These are phyloP conservation scores for Tetrapisispora nanseiensis DNA, from an alignment of 805 yeast genomes.

Conservation along the genomic window DNA sequence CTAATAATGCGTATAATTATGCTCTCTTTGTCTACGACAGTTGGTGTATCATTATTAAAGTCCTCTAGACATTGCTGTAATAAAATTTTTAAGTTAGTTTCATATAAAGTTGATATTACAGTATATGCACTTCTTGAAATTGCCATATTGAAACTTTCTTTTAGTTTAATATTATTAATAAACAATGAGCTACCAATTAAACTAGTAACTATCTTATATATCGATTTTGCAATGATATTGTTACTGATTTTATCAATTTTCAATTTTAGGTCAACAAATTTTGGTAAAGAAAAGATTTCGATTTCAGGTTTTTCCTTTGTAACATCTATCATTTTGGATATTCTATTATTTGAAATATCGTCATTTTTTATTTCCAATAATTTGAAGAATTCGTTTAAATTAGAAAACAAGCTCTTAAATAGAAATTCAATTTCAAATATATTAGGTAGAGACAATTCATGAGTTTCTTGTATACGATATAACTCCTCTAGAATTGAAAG, in stretches of 20 bases:
- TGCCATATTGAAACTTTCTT: neutral
- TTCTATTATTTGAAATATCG: too few species aligned
- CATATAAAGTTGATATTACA: neutral
- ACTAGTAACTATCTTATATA: neutral
- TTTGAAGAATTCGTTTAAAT: neutral
- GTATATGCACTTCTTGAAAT: neutral
- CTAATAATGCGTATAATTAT: neutral
- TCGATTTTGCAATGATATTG: constrained; percentile 34
- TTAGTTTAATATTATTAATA: neutral
- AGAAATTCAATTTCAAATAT: constrained; percentile 78
- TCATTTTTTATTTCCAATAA: too few species aligned
- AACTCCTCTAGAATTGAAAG: constrained; percentile 80
- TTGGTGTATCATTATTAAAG: neutral
- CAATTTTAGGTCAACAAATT: constrained; percentile 10
- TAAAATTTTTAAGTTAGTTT: neutral
- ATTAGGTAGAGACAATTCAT: neutral
- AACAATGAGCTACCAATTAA: neutral
- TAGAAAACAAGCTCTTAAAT: constrained; percentile 48
- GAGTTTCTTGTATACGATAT: neutral
- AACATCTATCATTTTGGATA: too few species aligned
- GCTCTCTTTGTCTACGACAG: neutral
- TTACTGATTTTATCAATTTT: constrained; percentile 25
- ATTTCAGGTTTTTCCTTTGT: neutral
- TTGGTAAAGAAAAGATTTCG: neutral
- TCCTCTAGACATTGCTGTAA: neutral